phyloP scores from a whole-genome alignment of 345 rosid genomes.

The Syzygium jambos region DNA sequence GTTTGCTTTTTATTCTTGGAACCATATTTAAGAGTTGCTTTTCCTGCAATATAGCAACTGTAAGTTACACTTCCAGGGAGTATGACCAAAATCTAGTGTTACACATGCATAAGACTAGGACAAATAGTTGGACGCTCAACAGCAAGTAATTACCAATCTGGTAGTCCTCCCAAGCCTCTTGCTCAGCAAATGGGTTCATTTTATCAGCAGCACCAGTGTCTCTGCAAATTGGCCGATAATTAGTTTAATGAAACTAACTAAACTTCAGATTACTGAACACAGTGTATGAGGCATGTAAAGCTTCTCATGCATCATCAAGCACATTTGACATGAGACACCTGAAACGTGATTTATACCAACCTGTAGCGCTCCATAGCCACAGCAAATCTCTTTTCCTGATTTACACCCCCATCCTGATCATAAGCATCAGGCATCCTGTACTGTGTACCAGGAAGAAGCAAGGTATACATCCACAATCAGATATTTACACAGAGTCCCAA shows the following conservation, averaged over 20 bases:
- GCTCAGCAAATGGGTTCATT: conserved; percentile 98
- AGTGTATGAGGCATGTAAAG: not conserved
- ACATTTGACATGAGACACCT: not conserved
- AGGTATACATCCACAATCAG: not conserved
- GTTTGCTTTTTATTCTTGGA: conserved; percentile 63
- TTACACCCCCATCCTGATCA: conserved; percentile 76
- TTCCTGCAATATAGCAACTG: conserved; percentile 41
- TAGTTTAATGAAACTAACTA: not conserved
- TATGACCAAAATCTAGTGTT: not conserved
- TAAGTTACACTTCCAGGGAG: not conserved
- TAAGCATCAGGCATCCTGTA: conserved; percentile 95
- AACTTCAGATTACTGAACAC: not conserved
- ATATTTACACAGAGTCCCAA: not conserved
- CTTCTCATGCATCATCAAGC: not conserved
- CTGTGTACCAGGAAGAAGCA: conserved; percentile 20
- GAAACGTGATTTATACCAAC: conserved; percentile 17
- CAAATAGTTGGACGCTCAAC: not conserved
- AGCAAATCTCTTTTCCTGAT: conserved; percentile 92
- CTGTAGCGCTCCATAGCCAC: conserved; percentile 85
- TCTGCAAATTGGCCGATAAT: conserved; percentile 16
- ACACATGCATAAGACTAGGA: not conserved
- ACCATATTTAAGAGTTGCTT: conserved; percentile 74
- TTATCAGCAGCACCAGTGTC: conserved; percentile 62
- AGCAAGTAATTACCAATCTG: conserved; percentile 59
- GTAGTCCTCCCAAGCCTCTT: conserved; percentile 99